Conservation (phyloP, 2,329 filamentous ascomycete species). For the Diaporthe aspalathi region DNA sequence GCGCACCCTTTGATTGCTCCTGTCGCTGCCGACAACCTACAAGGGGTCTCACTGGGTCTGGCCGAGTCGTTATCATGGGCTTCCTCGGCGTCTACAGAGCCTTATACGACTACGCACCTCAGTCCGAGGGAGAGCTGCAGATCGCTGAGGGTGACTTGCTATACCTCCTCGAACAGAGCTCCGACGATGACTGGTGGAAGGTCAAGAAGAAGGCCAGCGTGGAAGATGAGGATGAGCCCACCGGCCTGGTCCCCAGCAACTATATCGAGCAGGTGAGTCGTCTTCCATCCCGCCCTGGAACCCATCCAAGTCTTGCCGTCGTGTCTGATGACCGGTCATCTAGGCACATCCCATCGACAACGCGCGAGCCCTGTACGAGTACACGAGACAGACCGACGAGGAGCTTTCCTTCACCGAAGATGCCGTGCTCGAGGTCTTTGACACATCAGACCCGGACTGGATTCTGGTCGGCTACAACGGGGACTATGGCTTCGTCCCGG, state of each 20-base stretch:
- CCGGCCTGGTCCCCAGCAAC: slow-evolving; percentile 91
- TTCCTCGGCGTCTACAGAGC: slow-evolving; percentile 93
- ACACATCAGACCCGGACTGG: slow-evolving; percentile 94
- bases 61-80: slow-evolving; percentile 70
- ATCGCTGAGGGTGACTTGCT: slow-evolving; percentile 89
- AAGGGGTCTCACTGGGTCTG: slow-evolving; percentile 5
- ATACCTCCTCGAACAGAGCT: slow-evolving; percentile 86
- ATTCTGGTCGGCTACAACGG: slow-evolving; percentile 86
- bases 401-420: slow-evolving; percentile 97
- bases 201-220: slow-evolving; percentile 88
- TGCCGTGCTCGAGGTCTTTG: slow-evolving; percentile 83
- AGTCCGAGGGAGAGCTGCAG: slow-evolving; percentile 85
- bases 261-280: slow-evolving; percentile 89
- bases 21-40: slow-evolving; percentile 21
- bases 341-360: slow-evolving; percentile 70
- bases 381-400: slow-evolving; percentile 96
- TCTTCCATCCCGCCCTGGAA: neutral
- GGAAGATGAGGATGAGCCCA: slow-evolving; percentile 90
- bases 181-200: slow-evolving; percentile 90
- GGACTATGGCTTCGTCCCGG: slow-evolving; percentile 93
- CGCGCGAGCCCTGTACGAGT: slow-evolving; percentile 97
- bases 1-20: slow-evolving; percentile 5
- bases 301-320: neutral
- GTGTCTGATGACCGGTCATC: slow-evolving; percentile 1
- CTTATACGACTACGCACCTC: slow-evolving; percentile 91